Evolutionary conservation across 2,329 filamentous ascomycete genomes (phyloP), one percentile per base, ranked within the genome.

Genomic region (Sphaerulina musiva): DNA sequence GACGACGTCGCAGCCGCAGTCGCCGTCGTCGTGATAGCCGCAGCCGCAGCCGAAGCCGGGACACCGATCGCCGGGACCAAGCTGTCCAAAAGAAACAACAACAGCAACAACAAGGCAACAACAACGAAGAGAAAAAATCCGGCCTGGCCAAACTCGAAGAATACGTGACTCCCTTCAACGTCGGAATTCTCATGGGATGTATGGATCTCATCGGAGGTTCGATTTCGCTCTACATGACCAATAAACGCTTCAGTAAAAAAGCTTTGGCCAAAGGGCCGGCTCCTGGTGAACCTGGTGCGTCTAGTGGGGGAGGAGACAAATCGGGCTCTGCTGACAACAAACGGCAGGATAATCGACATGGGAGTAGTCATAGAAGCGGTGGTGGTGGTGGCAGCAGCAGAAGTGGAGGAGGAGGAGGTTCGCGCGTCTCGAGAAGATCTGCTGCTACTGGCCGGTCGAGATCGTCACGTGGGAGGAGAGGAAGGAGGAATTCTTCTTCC

Each of bases 191-290:
- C 14, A 51, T 60, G n/a, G 58, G 56, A n/a, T 54, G 51, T 14
- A 58, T 60, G 39, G 58, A 60, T 17, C 55, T 60, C 34, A 55
- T 58, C 11, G 56, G 58, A 10, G 58, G 58, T 1, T 49, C 47
- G 4, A 48, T 60, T 5, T 58, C 54, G 4, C 17, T 58, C 2
- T 60, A 55, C 46, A 60, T 60, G 58, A 58, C 58, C 3, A 54
- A 52, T 20, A 60, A 58, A 31, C 54, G 54, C 9, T 58, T 57
- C 43, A 57, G 54, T 46, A 53, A 56, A 44, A 57, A 53, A 47
- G 55, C 54, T n/a, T 51, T 54, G 26, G 51, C 48, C 23, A 51
- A 50, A 29, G 54, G 54, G 12, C 44, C 44, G 23, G 51, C 44
- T 12, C 44, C 44, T 38, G 51, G 51, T 39, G 51, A 54, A 39